Conservation (phyloP, 2,329 filamentous ascomycete species). For the Boeremia exigua region DNA sequence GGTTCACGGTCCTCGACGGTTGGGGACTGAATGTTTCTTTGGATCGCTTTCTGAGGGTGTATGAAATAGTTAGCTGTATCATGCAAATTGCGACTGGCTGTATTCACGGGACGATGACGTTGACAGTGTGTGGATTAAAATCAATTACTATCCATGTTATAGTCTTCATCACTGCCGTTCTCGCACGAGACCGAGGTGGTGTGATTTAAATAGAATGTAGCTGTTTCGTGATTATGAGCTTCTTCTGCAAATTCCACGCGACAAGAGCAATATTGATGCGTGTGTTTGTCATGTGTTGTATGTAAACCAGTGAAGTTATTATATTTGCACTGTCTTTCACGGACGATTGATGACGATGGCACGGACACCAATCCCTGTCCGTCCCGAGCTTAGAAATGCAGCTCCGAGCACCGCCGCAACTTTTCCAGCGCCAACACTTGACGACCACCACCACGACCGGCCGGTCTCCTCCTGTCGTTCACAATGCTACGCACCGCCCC, state of each 20-base stretch:
- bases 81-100: neutral
- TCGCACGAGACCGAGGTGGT: too few species aligned
- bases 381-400: slow-evolving; percentile 15
- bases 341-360: too few species aligned
- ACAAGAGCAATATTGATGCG: too few species aligned
- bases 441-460: slow-evolving; percentile 20
- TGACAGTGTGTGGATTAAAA: neutral
- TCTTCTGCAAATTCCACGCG: too few species aligned
- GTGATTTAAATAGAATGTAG: too few species aligned
- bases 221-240: too few species aligned
- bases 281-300: too few species aligned
- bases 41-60: slow-evolving; percentile 5
- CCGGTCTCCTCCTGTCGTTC: slow-evolving; percentile 14
- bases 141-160: too few species aligned
- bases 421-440: slow-evolving; percentile 16
- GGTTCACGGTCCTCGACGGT: slow-evolving; percentile 6
- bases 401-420: slow-evolving; percentile 12
- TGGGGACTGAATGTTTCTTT: slow-evolving; percentile 7
- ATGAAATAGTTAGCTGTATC: slow-evolving; percentile 2
- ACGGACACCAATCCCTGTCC: neutral
- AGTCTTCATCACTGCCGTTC: too few species aligned
- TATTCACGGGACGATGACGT: neutral
- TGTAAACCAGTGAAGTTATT: too few species aligned
- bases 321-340: too few species aligned
- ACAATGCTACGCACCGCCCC: slow-evolving; percentile 61